Evolutionary conservation across 2,329 filamentous ascomycete species (phyloP).

Genomic region (Alternaria consortialis): DNA sequence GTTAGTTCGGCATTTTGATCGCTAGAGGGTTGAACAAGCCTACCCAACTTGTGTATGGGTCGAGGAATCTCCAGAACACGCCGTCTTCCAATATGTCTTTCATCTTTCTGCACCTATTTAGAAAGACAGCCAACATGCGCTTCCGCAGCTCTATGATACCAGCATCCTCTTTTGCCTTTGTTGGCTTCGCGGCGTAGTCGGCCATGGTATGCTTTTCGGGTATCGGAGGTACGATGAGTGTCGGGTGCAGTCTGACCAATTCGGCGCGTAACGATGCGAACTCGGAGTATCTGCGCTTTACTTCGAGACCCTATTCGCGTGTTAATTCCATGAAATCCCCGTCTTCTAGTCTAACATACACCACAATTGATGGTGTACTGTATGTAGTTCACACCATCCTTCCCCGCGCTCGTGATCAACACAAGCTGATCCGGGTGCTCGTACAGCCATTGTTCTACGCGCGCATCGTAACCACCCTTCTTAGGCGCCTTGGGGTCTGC

Average conservation of each 20-base stretch:
- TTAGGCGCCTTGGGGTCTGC: constrained; percentile 62
- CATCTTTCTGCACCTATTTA: constrained; percentile 94
- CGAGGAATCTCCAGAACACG: constrained; percentile 96
- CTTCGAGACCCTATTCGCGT: constrained; percentile 80
- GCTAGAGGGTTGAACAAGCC: constrained; percentile 27
- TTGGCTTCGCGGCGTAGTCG: constrained; percentile 97
- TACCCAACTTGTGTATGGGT: constrained; percentile 99
- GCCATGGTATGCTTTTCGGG: constrained; percentile 99
- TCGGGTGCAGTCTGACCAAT: constrained; percentile 90
- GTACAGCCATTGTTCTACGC: constrained; percentile 96
- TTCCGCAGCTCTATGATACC: constrained; percentile 97
- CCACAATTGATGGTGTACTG: constrained; percentile 97
- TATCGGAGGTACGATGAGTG: constrained; percentile 93
- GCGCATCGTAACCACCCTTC: constrained; percentile 90
- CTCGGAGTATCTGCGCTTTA: constrained; percentile 93
- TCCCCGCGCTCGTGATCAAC: constrained; percentile 91
- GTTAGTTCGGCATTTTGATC: constrained; percentile 4
- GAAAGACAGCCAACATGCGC: constrained; percentile 93
- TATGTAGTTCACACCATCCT: constrained; percentile 92
- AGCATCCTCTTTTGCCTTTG: constrained; percentile 95
- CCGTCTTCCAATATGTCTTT: constrained; percentile 90
- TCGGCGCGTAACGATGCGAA: constrained; percentile 91
- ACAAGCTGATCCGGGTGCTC: constrained; percentile 92
- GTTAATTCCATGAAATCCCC: constrained; percentile 22
- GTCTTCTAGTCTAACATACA: constrained; percentile 61